Evolutionary conservation across 2,329 filamentous ascomycete species (phyloP), one percentile per base, ranked within the genome.

Genomic region (Nothomitra cinnamomea): DNA sequence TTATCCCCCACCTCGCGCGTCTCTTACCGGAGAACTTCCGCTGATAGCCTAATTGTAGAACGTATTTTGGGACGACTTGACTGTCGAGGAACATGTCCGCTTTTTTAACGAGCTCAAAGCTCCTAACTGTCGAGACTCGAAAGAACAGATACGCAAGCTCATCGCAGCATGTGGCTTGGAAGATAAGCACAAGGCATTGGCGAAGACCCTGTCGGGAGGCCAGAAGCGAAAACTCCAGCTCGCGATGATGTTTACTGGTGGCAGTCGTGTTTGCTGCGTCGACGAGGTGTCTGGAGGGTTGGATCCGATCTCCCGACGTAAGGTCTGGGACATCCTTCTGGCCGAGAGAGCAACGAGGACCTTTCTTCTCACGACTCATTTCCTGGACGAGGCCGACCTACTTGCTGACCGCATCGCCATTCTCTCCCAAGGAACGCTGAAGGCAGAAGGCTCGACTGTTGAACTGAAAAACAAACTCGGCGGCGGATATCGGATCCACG

Each of bases 191-290:
- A 77, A 79, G 36, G 83, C 88, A 0, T 72, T 75, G 56, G 78
- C 87, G 0, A 82, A 80, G 62, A 94, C 87, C 0, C 72, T 95
- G 0, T 94, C 87, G 1, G 89, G 89, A 7, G 89, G 89, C 0
- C 89, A 95, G 66, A 95, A 94, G 69, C 75, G 89, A 52, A 95
- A 95, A 65, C 73, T 95, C 7, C 89, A 95, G 65, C 73, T 95
- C 1, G 88, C 87, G 3, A 90, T 95, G 80, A 95, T 95, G 87
- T 80, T 95, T 60, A 94, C 87, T 2, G 89, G 90, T 57, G 88
- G 87, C 10, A 90, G 85, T 57, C 80, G 80, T 22, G 82, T 95
- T 0, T 95, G 89, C 67, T 92, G 87, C 61, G 80, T 95, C 4
- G 89, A 95, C 60, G 90, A 95, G 66, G 87, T 95, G 13, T 89